Conservation (phyloP, 352 stramenopile species). For the Globisporangium spinosum region DNA sequence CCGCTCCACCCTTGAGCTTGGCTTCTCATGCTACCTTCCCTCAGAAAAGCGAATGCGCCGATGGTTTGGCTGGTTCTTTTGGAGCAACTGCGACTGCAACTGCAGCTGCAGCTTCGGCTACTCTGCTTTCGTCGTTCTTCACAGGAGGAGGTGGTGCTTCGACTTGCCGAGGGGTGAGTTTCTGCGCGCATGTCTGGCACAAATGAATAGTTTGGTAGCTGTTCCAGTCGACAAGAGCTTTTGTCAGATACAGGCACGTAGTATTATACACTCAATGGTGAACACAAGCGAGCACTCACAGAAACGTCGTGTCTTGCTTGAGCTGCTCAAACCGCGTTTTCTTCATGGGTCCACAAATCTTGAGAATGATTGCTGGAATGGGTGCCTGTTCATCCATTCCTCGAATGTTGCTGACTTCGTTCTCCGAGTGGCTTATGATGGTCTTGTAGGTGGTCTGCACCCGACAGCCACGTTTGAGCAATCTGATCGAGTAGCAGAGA, state of each 20-base stretch:
- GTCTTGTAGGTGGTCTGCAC: conserved; percentile 38
- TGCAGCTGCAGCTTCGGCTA: not conserved
- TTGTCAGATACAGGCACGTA: not conserved
- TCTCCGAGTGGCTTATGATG: conserved; percentile 38
- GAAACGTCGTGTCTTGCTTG: conserved; percentile 32
- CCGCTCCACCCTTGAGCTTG: not conserved
- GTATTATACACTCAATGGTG: not conserved
- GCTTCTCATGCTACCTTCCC: conserved; percentile 25
- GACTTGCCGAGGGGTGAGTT: conserved; percentile 24
- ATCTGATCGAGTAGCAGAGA: not conserved
- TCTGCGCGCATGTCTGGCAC: conserved; percentile 33
- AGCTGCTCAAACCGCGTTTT: conserved; percentile 40
- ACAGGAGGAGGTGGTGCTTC: not conserved
- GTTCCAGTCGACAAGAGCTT: not conserved
- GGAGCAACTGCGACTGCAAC: not conserved
- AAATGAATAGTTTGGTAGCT: conserved; percentile 47
- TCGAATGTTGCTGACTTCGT: conserved; percentile 13
- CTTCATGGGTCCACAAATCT: conserved; percentile 29
- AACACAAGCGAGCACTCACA: conserved; percentile 25
- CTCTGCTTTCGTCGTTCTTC: conserved; percentile 3
- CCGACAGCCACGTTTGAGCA: not conserved
- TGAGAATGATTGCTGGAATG: conserved; percentile 34
- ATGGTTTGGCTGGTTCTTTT: conserved; percentile 24
- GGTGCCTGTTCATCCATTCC: conserved; percentile 13
- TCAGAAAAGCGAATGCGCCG: conserved; percentile 40